Base-by-base conservation (phyloP, 495 filamentous ascomycete genomes). In the Penicillium parvum region DNA sequence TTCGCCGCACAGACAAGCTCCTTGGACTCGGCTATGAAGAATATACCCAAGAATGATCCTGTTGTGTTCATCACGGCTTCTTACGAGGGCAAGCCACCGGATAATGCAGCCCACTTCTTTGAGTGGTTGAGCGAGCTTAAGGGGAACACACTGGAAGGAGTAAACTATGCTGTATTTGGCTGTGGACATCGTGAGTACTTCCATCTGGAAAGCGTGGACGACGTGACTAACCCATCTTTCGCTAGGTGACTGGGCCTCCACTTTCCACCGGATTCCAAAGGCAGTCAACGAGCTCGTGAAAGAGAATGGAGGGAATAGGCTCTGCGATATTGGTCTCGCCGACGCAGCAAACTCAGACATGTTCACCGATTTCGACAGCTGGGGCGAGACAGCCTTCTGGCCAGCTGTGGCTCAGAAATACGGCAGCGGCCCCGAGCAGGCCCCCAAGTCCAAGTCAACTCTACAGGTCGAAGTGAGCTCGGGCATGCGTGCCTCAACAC, bases 61-160 rank as follows among this genome's bases (percentile, higher is more conserved):
- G 75, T 86, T 0, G 60, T 85, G 14, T 74, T 89, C 38, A 73
- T 89, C 47, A 79, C 82, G 3, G 76, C 84, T 1, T 83, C 80
- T 4, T 90, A 87, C 40, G 86, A 90, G 49, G 86, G 86, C 4
- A 69, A 85, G 41, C 84, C 86, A 0, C 78, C 85, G 0, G 83
- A 89, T 42, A 89, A 90, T 37, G 86, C 85, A 0, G 71, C 70
- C 1, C 74, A 79, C 37, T 90, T 89, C 51, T 72, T 81, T 28
- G 64, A 74, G 25, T 90, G 84, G 85, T 37, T 88, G 4, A 65
- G 73, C 35, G 45, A 30, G 7, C 56, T 82, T 9, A 70, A 81
- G 48, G 77, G 57, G 0, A 58, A 66, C 18, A 63, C 66, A 10
- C 58, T 84, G 2, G 57, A 74, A 23, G 73, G 71, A 12, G 72